phyloP scores from a whole-genome alignment of 495 filamentous ascomycete genomes.

The Trichoderma asperelloides region DNA sequence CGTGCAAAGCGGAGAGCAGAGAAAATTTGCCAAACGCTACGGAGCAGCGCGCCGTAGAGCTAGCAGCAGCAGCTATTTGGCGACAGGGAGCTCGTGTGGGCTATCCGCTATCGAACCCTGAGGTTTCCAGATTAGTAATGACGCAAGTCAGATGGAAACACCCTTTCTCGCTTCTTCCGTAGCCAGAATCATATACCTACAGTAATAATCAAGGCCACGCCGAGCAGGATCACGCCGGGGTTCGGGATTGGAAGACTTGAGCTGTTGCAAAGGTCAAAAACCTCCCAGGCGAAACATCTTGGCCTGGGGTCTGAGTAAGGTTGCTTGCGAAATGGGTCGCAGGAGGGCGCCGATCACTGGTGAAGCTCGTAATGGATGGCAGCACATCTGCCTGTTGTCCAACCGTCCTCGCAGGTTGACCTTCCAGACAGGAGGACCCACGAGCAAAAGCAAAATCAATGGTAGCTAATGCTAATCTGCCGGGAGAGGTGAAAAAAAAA shows the following conservation, averaged over 20 bases:
- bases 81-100: not conserved
- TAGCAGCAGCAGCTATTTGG: not conserved
- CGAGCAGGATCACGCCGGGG: not conserved
- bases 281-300: not conserved
- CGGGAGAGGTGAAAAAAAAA: not conserved
- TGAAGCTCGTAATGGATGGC: not conserved
- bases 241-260: not conserved
- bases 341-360: not conserved
- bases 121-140: not conserved
- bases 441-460: not conserved
- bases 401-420: not conserved
- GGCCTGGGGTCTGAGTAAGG: not conserved
- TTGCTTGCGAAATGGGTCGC: not conserved
- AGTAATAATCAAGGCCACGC: not conserved
- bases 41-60: not conserved
- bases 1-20: not conserved
- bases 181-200: too few species aligned
- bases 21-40: constrained; percentile 3
- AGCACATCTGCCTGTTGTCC: not conserved
- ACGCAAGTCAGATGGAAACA: not conserved
- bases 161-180: not conserved
- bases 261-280: not conserved
- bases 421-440: not conserved
- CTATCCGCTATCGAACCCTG: not conserved
- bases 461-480: not conserved